Base-by-base conservation (phyloP, 164 flowering plant genomes). In the Berberis vulgaris region DNA sequence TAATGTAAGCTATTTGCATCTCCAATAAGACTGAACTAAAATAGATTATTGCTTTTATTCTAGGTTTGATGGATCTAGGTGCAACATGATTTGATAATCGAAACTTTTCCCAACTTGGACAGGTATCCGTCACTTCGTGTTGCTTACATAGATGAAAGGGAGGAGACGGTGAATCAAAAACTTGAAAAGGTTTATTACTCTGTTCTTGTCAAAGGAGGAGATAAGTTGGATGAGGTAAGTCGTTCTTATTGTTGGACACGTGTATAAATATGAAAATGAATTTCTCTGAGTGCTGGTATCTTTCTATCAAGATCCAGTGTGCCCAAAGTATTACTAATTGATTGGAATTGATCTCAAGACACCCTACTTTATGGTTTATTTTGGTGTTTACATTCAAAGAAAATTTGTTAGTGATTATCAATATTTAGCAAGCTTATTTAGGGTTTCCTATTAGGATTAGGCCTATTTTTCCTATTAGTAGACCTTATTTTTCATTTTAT, bases 141-240 rank as follows among this genome's bases (percentile, higher is more conserved):
- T 73, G 97, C 99, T 65, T 95, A 87, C 72, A 85, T 95, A 53
- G 99, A 95, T 79, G 92, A 84, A 72, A 77, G 84, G 76, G 99
- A 91, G 59, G 94, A 87, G 64, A 60, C 79, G 3, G 76, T 85
- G 49, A 67, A 76, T 65, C 96, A 83, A 60, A 84, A 67, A 77
- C 44, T 81, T 60, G 78, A 84, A 66, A 95, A 88, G 69, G 71
- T 69, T 68, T 85, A 82, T 71, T 94, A 84, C 67, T 94, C 99
- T 63, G 97, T 94, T 70, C 89, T 94, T 72, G 84, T 91, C 72
- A 95, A 95, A 76, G 99, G 99, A 68, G 93, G 87, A 41, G 92
- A 89, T n/a, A 89, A 85, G 69, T 73, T 83, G 41, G 97, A 94
- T 76, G 99, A 94, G 97, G 98, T 94, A 82, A 41, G 44, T 47